Conservation (phyloP, 495 filamentous ascomycete species). For the Aspergillus avenaceus region DNA sequence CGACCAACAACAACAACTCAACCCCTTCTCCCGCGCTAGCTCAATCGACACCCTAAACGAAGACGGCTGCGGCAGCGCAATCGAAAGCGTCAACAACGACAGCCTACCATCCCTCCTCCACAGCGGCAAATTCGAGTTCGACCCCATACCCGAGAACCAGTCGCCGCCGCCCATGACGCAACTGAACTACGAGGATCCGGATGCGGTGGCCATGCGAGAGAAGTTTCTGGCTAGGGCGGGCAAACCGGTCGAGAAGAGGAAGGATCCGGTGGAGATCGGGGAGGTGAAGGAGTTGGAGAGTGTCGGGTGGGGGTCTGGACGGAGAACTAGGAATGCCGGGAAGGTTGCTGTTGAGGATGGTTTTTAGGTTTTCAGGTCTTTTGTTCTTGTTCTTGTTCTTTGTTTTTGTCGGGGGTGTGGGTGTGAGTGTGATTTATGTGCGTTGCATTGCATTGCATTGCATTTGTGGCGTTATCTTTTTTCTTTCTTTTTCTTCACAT, state of each 20-base stretch:
- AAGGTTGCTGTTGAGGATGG: slow-evolving; percentile 23
- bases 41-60: slow-evolving; percentile 54
- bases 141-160: too few relatives aligned
- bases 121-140: slow-evolving; percentile 31
- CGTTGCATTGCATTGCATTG: background rate
- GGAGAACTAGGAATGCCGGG: slow-evolving; percentile 36
- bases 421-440: background rate
- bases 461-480: background rate
- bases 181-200: slow-evolving; percentile 51
- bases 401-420: too few relatives aligned
- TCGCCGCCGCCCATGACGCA: slow-evolving; percentile 47
- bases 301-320: slow-evolving; percentile 31
- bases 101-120: slow-evolving; percentile 32
- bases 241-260: slow-evolving; percentile 28
- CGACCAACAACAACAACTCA: slow-evolving; percentile 15
- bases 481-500: background rate
- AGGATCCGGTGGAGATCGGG: slow-evolving; percentile 21
- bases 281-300: slow-evolving; percentile 34
- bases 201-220: slow-evolving; percentile 46
- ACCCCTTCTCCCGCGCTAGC: slow-evolving; percentile 46
- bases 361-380: slow-evolving; percentile 7
- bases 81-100: slow-evolving; percentile 34
- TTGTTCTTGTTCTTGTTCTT: slow-evolving; percentile 2
- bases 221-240: slow-evolving; percentile 42
- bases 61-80: slow-evolving; percentile 44